Conservation (phyloP, 75 land plant genomes). For the Selaginella moellendorffii region DNA sequence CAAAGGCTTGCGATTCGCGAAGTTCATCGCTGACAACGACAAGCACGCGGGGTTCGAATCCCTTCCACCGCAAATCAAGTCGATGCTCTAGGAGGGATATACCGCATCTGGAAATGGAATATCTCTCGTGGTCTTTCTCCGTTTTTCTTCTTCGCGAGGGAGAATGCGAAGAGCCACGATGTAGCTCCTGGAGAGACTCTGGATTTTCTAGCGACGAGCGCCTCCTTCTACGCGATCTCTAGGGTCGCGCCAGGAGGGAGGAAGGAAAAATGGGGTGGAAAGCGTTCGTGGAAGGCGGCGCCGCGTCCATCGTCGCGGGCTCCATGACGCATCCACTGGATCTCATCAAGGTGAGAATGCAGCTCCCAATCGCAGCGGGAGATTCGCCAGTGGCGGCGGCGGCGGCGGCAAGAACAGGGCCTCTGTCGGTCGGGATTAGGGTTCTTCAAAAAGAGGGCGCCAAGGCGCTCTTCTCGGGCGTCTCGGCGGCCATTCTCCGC, state of each 20-base stretch:
- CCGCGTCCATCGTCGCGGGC: not conserved
- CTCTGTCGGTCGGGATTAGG: not conserved
- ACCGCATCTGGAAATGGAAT: too few species aligned
- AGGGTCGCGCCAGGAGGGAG: not conserved
- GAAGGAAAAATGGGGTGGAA: not conserved
- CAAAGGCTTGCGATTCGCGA: conserved; percentile 76
- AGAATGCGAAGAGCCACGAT: too few species aligned
- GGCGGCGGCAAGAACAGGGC: not conserved
- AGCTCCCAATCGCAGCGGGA: not conserved
- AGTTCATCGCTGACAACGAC: conserved; percentile 48
- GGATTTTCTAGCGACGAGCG: too few species aligned
- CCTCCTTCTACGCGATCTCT: too few species aligned
- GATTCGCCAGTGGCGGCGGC: not conserved
- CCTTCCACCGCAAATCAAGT: too few species aligned
- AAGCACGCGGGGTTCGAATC: too few species aligned
- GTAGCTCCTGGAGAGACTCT: too few species aligned
- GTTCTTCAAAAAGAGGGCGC: conserved; percentile 2
- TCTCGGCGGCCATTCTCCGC: conserved; percentile 10
- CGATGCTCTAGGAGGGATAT: too few species aligned
- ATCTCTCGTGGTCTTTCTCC: too few species aligned
- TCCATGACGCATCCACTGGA: not conserved
- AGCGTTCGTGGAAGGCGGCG: not conserved
- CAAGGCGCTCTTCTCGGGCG: conserved; percentile 8
- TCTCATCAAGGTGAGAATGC: conserved; percentile 9
- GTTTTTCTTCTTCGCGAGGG: too few species aligned